Base-by-base conservation (phyloP, 805 yeast genomes). In the Lachancea cidri region DNA sequence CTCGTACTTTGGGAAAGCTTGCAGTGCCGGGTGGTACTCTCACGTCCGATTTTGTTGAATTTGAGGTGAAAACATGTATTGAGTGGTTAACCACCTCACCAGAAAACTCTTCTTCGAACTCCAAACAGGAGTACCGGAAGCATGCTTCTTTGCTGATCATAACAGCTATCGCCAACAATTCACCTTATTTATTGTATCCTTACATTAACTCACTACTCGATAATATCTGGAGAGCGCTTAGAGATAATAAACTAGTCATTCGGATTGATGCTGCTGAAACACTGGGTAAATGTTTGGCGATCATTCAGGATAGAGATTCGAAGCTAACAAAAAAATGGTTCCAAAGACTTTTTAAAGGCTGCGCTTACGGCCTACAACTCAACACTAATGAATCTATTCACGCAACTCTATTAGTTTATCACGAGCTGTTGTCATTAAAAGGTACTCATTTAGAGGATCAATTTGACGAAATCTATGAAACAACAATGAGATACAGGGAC, bases 21-120 rank as follows among this genome's bases (percentile, higher is more conserved):
- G 95, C 97, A 0, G 77, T 81, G 4, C 91, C 95, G 0, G 95
- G 95, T 19, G 93, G 95, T 1, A 79, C 94, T 1, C 65, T 88
- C 40, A 86, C 96, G 0, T 88, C 94, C 1, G 96, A 88, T 38
- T 83, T 91, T 60, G 96, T 93, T 19, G 97, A 91, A 47, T 84
- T 79, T 53, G 96, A 91, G 60, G 93, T 93, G 6, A 86, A 83
- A 55, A 73, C 85, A 36, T 86, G 96, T 30, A 72, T 91, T 38
- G 98, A 93, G 62, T 83, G 96, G 91, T 73, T 91, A 17, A 85
- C 86, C 25, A 73, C 83, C n/a, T 53, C 63, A 9, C 62, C 65
- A 11, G 67, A 62, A 45, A 57, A 53, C 35, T 54, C 55, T 4
- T 55, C 60, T n/a, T 57, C 64, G 2, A 63, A 55, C 39, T 95